Evolutionary conservation across 2,329 filamentous ascomycete genomes (phyloP).

Genomic region (Phyllachora maydis): DNA sequence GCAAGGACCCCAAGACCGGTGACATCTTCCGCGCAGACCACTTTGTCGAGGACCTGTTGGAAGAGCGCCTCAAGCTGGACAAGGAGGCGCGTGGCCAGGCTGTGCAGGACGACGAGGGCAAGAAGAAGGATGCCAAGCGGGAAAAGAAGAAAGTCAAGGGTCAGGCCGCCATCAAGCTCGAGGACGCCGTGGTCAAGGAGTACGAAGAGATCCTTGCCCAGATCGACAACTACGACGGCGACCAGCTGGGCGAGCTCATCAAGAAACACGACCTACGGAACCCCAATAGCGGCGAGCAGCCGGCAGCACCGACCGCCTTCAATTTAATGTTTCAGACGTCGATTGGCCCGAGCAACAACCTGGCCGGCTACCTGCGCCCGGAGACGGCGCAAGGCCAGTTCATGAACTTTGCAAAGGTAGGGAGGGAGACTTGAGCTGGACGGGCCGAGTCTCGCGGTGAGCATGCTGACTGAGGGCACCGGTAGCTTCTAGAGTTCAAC

Average conservation of each 20-base stretch:
- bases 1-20: slow-evolving; percentile 92
- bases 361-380: slow-evolving; percentile 68
- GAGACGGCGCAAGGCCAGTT: slow-evolving; percentile 98
- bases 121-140: slow-evolving; percentile 42
- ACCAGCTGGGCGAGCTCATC: slow-evolving; percentile 73
- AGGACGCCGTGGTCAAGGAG: slow-evolving; percentile 69
- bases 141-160: slow-evolving; percentile 75
- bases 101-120: slow-evolving; percentile 54
- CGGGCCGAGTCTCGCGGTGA: too few relatives aligned
- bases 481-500: slow-evolving; percentile 90
- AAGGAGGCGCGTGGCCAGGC: slow-evolving; percentile 79
- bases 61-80: slow-evolving; percentile 70
- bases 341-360: slow-evolving; percentile 81
- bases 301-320: slow-evolving; percentile 70
- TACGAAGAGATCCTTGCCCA: slow-evolving; percentile 80
- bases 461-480: too few relatives aligned
- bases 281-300: slow-evolving; percentile 56
- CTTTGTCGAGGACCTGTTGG: slow-evolving; percentile 84
- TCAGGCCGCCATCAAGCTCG: slow-evolving; percentile 65
- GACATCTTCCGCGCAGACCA: slow-evolving; percentile 95
- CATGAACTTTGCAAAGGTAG: slow-evolving; percentile 91
- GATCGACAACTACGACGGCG: slow-evolving; percentile 88
- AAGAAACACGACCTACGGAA: slow-evolving; percentile 82
- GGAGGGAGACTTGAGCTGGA: too few relatives aligned
- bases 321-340: slow-evolving; percentile 98